phyloP scores from a whole-genome alignment of 2,329 filamentous ascomycete genomes.

The Phyllosticta ampelicida region DNA sequence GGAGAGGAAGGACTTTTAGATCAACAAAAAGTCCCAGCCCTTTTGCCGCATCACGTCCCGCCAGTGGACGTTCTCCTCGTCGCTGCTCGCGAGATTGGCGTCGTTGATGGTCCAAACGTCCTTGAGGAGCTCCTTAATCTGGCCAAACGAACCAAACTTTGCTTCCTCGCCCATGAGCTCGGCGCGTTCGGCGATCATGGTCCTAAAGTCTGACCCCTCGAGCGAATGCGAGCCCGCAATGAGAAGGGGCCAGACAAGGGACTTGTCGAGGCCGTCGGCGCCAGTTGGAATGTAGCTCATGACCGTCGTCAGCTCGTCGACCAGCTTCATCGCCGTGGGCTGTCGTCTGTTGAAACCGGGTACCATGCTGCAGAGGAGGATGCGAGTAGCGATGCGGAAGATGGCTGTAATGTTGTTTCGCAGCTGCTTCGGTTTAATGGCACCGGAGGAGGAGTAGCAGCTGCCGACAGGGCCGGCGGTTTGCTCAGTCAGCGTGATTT shows the following conservation, averaged over 20 bases:
- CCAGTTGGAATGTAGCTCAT: conserved; percentile 78
- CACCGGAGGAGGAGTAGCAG: conserved; percentile 52
- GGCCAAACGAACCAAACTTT: conserved; percentile 74
- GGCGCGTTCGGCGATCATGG: conserved; percentile 65
- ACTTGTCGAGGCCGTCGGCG: conserved; percentile 73
- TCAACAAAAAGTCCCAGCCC: conserved; percentile 85
- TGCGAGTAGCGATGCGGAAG: conserved; percentile 83
- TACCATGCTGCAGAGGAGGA: conserved; percentile 93
- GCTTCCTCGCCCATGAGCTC: conserved; percentile 65
- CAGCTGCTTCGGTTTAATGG: conserved; percentile 71
- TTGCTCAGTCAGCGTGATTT: conserved; percentile 70
- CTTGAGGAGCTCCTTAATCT: conserved; percentile 64
- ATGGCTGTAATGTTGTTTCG: conserved; percentile 80
- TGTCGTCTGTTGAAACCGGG: conserved; percentile 74
- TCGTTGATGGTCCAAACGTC: conserved; percentile 76
- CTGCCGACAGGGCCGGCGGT: conserved; percentile 34
- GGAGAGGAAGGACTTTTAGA: conserved; percentile 40
- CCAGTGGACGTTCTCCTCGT: conserved; percentile 72
- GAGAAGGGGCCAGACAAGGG: conserved; percentile 85
- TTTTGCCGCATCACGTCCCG: conserved; percentile 86
- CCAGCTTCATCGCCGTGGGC: conserved; percentile 61
- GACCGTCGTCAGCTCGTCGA: conserved; percentile 64
- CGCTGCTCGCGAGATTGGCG: conserved; percentile 41
- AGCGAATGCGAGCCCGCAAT: conserved; percentile 72
- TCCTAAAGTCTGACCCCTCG: conserved; percentile 62